A percentile compares a stretch with the other conserved stretches of the same genome.
These are phyloP conservation scores for Scenedesmus sp. DNA, from an alignment of 163 green algal species.

Conservation along the genomic window DNA sequence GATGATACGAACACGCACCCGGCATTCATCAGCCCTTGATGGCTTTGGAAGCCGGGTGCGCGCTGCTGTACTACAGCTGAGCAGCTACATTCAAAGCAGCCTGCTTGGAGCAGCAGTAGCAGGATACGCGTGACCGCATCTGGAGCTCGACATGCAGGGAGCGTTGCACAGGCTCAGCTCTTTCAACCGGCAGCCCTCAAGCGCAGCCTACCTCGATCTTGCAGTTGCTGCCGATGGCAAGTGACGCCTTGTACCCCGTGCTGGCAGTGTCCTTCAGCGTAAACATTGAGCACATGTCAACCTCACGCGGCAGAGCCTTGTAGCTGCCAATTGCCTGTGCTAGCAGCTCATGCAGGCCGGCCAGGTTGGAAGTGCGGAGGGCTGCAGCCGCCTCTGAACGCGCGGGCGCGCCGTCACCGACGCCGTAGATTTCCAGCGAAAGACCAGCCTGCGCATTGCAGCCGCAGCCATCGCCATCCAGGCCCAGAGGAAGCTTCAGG, in stretches of 20 bases:
- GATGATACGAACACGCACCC: neutral
- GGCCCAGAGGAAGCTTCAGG: too few species aligned
- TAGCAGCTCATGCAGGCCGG: constrained; percentile 34
- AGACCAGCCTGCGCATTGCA: neutral
- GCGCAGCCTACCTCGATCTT: neutral
- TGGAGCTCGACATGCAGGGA: neutral
- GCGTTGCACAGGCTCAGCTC: neutral
- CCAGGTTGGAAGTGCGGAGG: neutral
- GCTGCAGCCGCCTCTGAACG: neutral
- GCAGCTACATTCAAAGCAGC: too few species aligned
- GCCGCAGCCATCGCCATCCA: too few species aligned
- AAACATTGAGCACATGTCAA: constrained; percentile 31
- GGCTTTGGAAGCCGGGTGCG: too few species aligned
- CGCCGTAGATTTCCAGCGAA: constrained; percentile 30
- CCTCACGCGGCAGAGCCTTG: neutral
- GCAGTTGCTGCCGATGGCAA: constrained; percentile 21
- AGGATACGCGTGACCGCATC: too few species aligned
- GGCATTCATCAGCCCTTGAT: too few species aligned
- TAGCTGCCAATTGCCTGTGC: constrained; percentile 3
- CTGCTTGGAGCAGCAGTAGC: too few species aligned
- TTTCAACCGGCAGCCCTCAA: neutral
- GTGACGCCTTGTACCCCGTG: neutral
- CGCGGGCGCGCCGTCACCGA: constrained; percentile 8
- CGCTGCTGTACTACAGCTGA: too few species aligned
- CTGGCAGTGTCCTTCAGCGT: constrained; percentile 21